A percentile compares a stretch with the other conserved stretches of the same genome.
phyloP scores from a whole-genome alignment of 148 eudicot species.

The Spergularia bocconei region DNA sequence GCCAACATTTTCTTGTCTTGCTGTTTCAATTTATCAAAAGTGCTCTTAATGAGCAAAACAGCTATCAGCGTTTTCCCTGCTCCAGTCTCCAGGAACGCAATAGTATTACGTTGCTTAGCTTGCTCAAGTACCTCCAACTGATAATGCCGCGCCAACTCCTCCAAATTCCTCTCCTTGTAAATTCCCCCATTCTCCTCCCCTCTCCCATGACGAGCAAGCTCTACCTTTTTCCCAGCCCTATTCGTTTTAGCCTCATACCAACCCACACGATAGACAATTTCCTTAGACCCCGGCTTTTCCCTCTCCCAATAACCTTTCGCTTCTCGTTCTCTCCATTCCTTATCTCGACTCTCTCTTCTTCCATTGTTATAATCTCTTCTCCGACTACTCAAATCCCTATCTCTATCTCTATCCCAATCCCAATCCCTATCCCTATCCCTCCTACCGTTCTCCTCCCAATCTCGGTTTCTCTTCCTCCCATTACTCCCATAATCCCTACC shows the following conservation, averaged over 20 bases:
- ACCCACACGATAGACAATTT: conserved; percentile 72
- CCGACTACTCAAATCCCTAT: conserved; percentile 41
- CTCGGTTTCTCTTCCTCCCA: conserved; percentile 31
- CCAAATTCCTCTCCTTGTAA: conserved; percentile 46
- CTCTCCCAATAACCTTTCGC: conserved; percentile 93
- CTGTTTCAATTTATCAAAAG: conserved; percentile 49
- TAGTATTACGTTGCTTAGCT: conserved; percentile 85
- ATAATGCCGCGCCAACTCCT: conserved; percentile 80
- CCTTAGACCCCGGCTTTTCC: conserved; percentile 58
- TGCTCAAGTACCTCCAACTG: conserved; percentile 98
- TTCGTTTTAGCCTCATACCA: conserved; percentile 57
- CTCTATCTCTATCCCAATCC: conserved; percentile 47
- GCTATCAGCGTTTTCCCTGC: conserved; percentile 98
- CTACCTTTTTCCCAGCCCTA: conserved; percentile 42
- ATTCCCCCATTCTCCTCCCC: conserved; percentile 40
- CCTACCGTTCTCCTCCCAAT: conserved; percentile 17
- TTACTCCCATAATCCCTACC: conserved; percentile 24
- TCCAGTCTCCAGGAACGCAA: conserved; percentile 98
- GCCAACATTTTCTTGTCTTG: conserved; percentile 76
- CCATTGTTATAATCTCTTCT: conserved; percentile 50
- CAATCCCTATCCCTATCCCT: conserved; percentile 36
- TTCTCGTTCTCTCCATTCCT: conserved; percentile 61
- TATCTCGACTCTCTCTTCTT: conserved; percentile 51
- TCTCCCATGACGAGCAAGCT: conserved; percentile 29
- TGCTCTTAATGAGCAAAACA: conserved; percentile 77